Percentiles rank a stretch among this genome's conserved stretches.
Evolutionary conservation across 305 asterid genomes (phyloP).

Genomic region (Plantago coronopus): DNA sequence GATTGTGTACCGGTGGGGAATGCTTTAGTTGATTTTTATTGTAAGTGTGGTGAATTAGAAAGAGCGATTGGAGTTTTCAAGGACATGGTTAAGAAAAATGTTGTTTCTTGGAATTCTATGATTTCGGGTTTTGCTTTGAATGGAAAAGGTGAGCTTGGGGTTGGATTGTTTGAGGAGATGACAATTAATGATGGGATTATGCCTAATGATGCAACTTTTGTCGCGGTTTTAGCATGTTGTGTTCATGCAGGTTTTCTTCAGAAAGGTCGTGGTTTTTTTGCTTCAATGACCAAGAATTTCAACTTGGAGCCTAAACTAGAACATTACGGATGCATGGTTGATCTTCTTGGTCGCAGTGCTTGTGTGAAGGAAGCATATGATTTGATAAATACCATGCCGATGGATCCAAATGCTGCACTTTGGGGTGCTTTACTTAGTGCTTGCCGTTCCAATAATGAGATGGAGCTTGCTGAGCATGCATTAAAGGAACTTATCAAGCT

Average conservation of each 20-base stretch:
- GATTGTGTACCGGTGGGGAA: slow-evolving; percentile 50
- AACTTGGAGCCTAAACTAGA: slow-evolving; percentile 42
- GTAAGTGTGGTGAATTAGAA: slow-evolving; percentile 49
- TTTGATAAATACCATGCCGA: slow-evolving; percentile 44
- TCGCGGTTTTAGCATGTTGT: slow-evolving; percentile 60
- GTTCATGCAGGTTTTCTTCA: slow-evolving; percentile 57
- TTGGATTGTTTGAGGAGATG: slow-evolving; percentile 55
- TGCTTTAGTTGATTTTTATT: slow-evolving; percentile 52
- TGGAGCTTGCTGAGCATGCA: slow-evolving; percentile 52
- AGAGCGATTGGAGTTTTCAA: slow-evolving; percentile 36
- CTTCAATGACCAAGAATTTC: slow-evolving; percentile 35
- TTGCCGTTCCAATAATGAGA: slow-evolving; percentile 42
- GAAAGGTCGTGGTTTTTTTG: slow-evolving; percentile 48
- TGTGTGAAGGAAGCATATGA: slow-evolving; percentile 51
- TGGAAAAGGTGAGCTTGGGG: slow-evolving; percentile 53
- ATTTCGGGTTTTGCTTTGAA: slow-evolving; percentile 55
- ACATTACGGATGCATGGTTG: slow-evolving; percentile 70
- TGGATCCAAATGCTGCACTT: slow-evolving; percentile 53
- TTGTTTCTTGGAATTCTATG: slow-evolving; percentile 55
- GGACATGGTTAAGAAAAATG: slow-evolving; percentile 43
- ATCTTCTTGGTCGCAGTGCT: slow-evolving; percentile 61
- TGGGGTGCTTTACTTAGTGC: slow-evolving; percentile 69
- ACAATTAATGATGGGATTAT: slow-evolving; percentile 18
- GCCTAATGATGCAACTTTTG: slow-evolving; percentile 54
- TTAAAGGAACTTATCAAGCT: slow-evolving; percentile 48